These are phyloP conservation scores for Capronia coronata DNA, from an alignment of 2,329 filamentous ascomycete species.

Conservation along the genomic window DNA sequence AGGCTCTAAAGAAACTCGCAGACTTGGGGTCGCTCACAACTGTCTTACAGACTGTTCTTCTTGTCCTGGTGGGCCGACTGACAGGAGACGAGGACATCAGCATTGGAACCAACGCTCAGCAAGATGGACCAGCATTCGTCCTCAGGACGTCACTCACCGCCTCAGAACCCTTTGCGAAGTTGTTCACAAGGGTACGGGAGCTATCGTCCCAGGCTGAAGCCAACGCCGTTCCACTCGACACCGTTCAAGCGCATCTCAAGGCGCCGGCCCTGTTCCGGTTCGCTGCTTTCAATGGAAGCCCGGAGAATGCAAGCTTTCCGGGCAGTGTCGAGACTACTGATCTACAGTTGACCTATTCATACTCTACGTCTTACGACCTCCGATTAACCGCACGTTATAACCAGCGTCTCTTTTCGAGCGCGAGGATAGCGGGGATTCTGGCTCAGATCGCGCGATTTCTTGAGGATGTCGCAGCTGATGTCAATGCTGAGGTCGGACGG, in stretches of 20 bases:
- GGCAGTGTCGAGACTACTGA: conserved; percentile 38
- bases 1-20: conserved; percentile 37
- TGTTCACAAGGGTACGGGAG: conserved; percentile 37
- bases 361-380: conserved; percentile 28
- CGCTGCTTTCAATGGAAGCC: conserved; percentile 40
- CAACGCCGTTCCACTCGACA: conserved; percentile 14
- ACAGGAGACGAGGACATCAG: conserved; percentile 47
- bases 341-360: conserved; percentile 37
- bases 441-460: conserved; percentile 40
- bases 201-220: conserved; percentile 14
- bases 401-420: conserved; percentile 43
- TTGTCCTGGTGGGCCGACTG: conserved; percentile 41
- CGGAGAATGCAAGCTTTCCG: neutral
- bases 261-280: conserved; percentile 43
- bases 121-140: conserved; percentile 43
- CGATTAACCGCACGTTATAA: conserved; percentile 41
- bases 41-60: conserved; percentile 40
- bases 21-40: conserved; percentile 35
- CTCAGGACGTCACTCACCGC: conserved; percentile 38
- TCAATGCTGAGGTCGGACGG: conserved; percentile 37
- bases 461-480: conserved; percentile 36
- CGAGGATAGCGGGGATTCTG: conserved; percentile 40
- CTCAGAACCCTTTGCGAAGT: conserved; percentile 37
- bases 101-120: conserved; percentile 39
- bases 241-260: conserved; percentile 16